phyloP scores from a whole-genome alignment of 2,329 filamentous ascomycete genomes.

The Cladosporium phlei region DNA sequence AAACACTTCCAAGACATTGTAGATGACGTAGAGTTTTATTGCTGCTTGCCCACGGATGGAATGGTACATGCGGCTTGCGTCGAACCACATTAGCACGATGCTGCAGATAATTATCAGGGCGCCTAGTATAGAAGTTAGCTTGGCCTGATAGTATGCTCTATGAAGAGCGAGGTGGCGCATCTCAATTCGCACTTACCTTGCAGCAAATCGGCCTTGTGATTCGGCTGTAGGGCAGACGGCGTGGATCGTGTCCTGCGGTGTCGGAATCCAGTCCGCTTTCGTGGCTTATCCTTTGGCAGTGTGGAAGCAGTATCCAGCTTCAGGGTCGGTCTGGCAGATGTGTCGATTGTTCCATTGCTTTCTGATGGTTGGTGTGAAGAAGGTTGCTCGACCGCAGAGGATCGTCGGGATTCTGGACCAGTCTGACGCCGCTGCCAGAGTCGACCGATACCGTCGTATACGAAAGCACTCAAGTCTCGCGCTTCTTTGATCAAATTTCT shows the following conservation, averaged over 20 bases:
- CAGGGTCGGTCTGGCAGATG: background rate
- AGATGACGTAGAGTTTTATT: conserved; percentile 98
- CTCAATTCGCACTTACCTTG: conserved; percentile 69
- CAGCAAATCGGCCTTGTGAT: conserved; percentile 91
- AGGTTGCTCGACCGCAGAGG: conserved; percentile 5
- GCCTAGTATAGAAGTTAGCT: background rate
- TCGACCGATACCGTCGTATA: conserved; percentile 73
- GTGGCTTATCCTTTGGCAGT: background rate
- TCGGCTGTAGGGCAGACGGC: conserved; percentile 77
- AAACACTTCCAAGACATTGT: conserved; percentile 90
- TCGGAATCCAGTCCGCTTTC: conserved; percentile 32
- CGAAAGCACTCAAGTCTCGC: conserved; percentile 66
- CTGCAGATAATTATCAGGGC: conserved; percentile 83
- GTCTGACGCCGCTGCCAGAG: conserved; percentile 57
- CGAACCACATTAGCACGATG: conserved; percentile 78
- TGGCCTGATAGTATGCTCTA: background rate
- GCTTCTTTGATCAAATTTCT: conserved; percentile 67
- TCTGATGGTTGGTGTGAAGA: conserved; percentile 4
- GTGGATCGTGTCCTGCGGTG: conserved; percentile 77
- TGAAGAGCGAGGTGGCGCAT: too few species aligned
- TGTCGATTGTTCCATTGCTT: background rate
- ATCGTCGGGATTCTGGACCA: conserved; percentile 1
- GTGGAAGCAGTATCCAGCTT: background rate
- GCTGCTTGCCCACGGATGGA: conserved; percentile 93
- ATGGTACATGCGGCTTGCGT: conserved; percentile 97